Evolutionary conservation across 768 basidiomycete species (phyloP), one percentile per base, ranked within the genome.

Genomic region (Kondoa malvinella): DNA sequence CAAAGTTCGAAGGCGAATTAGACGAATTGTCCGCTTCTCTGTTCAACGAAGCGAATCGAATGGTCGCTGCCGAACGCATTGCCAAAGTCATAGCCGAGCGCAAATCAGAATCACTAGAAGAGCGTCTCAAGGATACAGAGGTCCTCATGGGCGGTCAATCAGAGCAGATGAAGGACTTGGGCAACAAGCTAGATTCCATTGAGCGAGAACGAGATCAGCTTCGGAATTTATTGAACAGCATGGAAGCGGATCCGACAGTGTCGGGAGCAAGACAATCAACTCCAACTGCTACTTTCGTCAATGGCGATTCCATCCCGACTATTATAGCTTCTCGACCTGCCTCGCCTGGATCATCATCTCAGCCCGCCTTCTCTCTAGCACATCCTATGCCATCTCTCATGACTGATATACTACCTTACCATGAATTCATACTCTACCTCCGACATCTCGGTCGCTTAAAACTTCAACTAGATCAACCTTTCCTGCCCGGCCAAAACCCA

Each of bases 11-110:
- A 80, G 85, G 87, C 78, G 94, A 99, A 70, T 80, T 99, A 64
- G 92, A 95, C 75, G 89, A 94, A 76, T 85, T 99, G 69, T 91
- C 91, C 70, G 90, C 91, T 17, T 83, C 80, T 61, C 80, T 99
- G 21, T 99, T 99, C 74, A 83, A 84, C 64, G 87, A 95, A 78
- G 94, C 94, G 3, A 97, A 99, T 76, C 86, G 82, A 3, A 99
- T 99, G 95, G 94, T 97, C n/a, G 90, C 89, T 0, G 87, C 90
- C 75, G 94, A 92, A 26, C 83, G 92, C 17, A 81, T 85, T 69
- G 79, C 76, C 17, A 79, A 81, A 34, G 85, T 86, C 0, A 59
- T 68, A 4, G 73, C 73, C 30, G 74, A 75, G 68, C 70, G 71
- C 56, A 74, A 74, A 70, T 71, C 66, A 65, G 67, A 69, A 3